A percentile compares a stretch with the other conserved stretches of the same genome.
These are phyloP conservation scores for Perilla frutescens DNA, from an alignment of 257 asterid species.

Conservation along the genomic window DNA sequence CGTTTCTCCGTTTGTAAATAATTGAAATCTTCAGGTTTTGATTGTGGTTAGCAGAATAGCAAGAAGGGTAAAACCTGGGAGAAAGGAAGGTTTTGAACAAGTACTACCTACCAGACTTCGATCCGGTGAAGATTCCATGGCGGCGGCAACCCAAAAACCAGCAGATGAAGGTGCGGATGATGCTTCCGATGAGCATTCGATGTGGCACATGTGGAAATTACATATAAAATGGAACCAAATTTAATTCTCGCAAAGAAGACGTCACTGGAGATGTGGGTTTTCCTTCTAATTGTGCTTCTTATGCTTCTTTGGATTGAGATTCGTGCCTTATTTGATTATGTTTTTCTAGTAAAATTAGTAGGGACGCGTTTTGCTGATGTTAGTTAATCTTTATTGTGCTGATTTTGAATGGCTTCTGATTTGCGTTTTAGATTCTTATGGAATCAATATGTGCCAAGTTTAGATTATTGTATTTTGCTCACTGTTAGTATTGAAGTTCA, in stretches of 20 bases:
- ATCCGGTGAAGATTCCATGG: constrained; percentile 89
- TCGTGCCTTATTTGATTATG: constrained; percentile 3
- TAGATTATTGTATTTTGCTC: not conserved
- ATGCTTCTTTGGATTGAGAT: not conserved
- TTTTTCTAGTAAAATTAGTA: not conserved
- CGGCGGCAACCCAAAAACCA: constrained; percentile 77
- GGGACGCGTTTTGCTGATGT: not conserved
- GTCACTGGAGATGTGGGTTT: constrained; percentile 71
- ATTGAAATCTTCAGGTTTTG: not conserved
- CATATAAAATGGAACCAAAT: constrained; percentile 82
- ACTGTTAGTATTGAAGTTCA: too few relatives aligned
- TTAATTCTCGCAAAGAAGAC: constrained; percentile 90
- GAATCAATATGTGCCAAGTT: constrained; percentile 10
- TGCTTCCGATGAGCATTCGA: constrained; percentile 93
- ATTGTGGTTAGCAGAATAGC: constrained; percentile 23
- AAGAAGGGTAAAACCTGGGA: constrained; percentile 60
- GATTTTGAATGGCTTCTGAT: not conserved
- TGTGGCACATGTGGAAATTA: constrained; percentile 84
- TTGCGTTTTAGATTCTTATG: not conserved
- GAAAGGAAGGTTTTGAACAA: constrained; percentile 88
- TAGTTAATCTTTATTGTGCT: constrained; percentile 1
- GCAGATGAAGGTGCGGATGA: constrained; percentile 88
- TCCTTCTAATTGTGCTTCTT: not conserved
- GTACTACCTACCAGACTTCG: constrained; percentile 94
- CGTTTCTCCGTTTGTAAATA: not conserved